Evolutionary conservation across 2,329 filamentous ascomycete species (phyloP).

Genomic region (Paramyrothecium roridum): DNA sequence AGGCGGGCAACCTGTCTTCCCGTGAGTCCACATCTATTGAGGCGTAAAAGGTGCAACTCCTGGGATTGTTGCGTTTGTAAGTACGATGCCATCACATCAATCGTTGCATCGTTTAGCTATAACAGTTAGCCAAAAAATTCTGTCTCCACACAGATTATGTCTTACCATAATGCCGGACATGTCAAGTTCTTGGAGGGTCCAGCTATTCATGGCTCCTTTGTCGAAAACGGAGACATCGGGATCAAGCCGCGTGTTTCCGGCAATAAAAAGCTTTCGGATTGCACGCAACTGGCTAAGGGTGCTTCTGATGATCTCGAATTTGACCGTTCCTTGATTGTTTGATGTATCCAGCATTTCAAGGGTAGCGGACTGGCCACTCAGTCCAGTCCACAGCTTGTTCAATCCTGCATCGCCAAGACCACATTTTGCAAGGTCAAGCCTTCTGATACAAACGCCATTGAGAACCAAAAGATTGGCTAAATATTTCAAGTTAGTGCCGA

Average conservation of each 20-base stretch:
- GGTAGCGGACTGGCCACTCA: constrained; percentile 40
- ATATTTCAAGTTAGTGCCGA: constrained; percentile 5
- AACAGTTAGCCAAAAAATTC: constrained; percentile 6
- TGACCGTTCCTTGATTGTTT: constrained; percentile 48
- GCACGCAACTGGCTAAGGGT: constrained; percentile 39
- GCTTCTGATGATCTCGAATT: constrained; percentile 41
- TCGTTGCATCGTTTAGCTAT: constrained; percentile 47
- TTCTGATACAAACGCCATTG: constrained; percentile 37
- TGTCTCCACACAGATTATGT: too few relatives aligned
- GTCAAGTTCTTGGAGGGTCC: constrained; percentile 51
- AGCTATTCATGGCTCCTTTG: constrained; percentile 36
- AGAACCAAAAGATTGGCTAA: constrained; percentile 27
- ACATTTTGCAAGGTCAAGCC: constrained; percentile 49
- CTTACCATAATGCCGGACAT: constrained; percentile 51
- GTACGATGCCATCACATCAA: constrained; percentile 44
- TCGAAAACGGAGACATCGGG: constrained; percentile 44
- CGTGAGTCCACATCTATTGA: constrained; percentile 51
- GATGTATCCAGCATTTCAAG: constrained; percentile 50
- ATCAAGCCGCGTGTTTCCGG: constrained; percentile 46
- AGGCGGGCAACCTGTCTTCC: constrained; percentile 47
- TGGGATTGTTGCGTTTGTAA: constrained; percentile 36
- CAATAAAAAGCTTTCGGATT: constrained; percentile 47
- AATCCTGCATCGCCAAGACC: constrained; percentile 47
- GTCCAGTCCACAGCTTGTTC: constrained; percentile 42
- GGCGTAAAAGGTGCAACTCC: constrained; percentile 38